Conservation (phyloP, 106 monocot genomes). For the Allium cepa region DNA sequence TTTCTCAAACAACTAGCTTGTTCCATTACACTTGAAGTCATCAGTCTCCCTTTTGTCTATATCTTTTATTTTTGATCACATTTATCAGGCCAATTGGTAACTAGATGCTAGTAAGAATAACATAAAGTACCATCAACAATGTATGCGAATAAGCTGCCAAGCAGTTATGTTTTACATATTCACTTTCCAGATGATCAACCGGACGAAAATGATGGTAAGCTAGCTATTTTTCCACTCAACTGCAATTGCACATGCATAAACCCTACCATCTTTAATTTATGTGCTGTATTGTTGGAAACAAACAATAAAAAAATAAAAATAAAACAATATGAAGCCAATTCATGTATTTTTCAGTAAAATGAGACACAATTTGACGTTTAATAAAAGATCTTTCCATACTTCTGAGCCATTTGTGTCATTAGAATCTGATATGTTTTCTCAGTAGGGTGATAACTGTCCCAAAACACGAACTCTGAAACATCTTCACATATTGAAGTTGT, state of each 20-base stretch:
- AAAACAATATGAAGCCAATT: not conserved
- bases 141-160: not conserved
- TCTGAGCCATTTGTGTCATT: constrained; percentile 13
- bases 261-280: not conserved
- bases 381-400: constrained; percentile 1
- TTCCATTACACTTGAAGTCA: too few relatives aligned
- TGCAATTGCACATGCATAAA: not conserved
- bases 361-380: not conserved
- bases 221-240: not conserved
- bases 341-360: not conserved
- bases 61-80: too few relatives aligned
- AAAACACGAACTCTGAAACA: constrained; percentile 31
- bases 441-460: constrained; percentile 41
- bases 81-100: too few relatives aligned
- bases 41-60: too few relatives aligned
- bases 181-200: too few relatives aligned
- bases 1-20: too few relatives aligned
- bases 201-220: not conserved
- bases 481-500: constrained; percentile 20
- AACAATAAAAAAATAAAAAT: not conserved
- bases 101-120: too few relatives aligned
- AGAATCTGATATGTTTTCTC: constrained; percentile 25
- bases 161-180: not conserved
- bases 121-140: not conserved
- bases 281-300: not conserved